Base-by-base conservation (phyloP, 441 rosid species). In the Adansonia madagascariensis region DNA sequence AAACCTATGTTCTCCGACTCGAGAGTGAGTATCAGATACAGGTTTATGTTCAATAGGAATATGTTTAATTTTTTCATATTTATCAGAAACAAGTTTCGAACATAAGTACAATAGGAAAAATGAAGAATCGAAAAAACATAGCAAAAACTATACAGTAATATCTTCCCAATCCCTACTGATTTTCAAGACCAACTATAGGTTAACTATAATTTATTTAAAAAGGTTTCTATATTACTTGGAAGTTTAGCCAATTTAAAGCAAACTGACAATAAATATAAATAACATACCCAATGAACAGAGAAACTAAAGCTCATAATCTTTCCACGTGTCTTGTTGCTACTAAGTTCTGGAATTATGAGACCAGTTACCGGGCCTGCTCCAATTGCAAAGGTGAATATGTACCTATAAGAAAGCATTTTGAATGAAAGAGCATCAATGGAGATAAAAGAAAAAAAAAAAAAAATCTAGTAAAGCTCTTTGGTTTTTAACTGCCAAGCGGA, bases 321-420 rank as follows among this genome's bases (percentile, higher is more conserved):
- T 77, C 90, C 95, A 15, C 95, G 94, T 64, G 82, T 88, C 81
- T 84, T 88, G 77, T 52, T 79, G 84, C 94, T 86, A 86, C 94
- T 92, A 46, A 92, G 89, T 78, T 92, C 94, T 41, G 95, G 91
- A 71, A 91, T 91, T 60, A 92, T 87, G 44, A 90, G 84, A 80
- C 92, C 94, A 11, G 98, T 91, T 27, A 88, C 94, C 31, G 96
- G 96, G 49, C 94, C 98, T 72, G 98, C 88, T 81, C 96, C 96
- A 79, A 85, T 27, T 14, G 96, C 92, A 84, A 89, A 91, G 71
- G 86, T 77, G 77, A 91, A 90, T 46, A 93, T 89, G 84, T 91
- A 91, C 85, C 94, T 93, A 62, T 27, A 63, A 57, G 69, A 81
- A 49, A 46, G 57, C 60, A 72, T 62, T 27, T 64, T 57, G 39